Conservation (phyloP, 1,139 yeast species). For the Pneumocystis murina region DNA sequence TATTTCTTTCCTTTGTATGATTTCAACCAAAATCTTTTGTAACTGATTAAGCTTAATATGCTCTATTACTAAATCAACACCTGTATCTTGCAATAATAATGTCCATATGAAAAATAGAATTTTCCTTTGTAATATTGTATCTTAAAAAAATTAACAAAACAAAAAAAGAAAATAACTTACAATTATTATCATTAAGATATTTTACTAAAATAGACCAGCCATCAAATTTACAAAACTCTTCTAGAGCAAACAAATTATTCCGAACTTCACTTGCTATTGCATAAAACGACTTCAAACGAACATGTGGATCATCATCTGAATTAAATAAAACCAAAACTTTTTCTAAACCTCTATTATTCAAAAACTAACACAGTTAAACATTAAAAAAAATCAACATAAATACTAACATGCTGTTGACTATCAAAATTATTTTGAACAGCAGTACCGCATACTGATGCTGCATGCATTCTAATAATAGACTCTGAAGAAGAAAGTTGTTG, state of each 20-base stretch:
- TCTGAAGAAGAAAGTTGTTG: slow-evolving; percentile 33
- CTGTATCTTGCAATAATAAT: neutral
- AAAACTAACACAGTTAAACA: slow-evolving; percentile 8
- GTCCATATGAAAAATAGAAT: neutral
- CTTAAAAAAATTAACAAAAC: neutral
- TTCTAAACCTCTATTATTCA: slow-evolving; percentile 36
- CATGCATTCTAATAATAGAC: slow-evolving; percentile 37
- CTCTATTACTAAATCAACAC: neutral
- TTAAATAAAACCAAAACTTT: slow-evolving; percentile 32
- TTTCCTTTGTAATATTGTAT: neutral
- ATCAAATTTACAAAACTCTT: slow-evolving; percentile 36
- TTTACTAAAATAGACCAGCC: slow-evolving; percentile 47
- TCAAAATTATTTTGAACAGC: slow-evolving; percentile 82
- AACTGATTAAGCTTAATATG: neutral
- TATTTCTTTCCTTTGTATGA: neutral
- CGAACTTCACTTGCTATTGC: slow-evolving; percentile 67
- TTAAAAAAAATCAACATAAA: slow-evolving; percentile 17
- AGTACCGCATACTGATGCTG: slow-evolving; percentile 69
- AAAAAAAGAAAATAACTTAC: neutral
- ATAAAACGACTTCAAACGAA: slow-evolving; percentile 51
- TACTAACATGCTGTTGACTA: slow-evolving; percentile 41
- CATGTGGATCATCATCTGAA: slow-evolving; percentile 25
- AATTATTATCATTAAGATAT: slow-evolving; percentile 13
- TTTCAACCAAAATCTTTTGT: neutral
- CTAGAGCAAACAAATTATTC: slow-evolving; percentile 46